Evolutionary conservation across 1,139 yeast genomes (phyloP).

Genomic region (Candida sanyaensis): DNA sequence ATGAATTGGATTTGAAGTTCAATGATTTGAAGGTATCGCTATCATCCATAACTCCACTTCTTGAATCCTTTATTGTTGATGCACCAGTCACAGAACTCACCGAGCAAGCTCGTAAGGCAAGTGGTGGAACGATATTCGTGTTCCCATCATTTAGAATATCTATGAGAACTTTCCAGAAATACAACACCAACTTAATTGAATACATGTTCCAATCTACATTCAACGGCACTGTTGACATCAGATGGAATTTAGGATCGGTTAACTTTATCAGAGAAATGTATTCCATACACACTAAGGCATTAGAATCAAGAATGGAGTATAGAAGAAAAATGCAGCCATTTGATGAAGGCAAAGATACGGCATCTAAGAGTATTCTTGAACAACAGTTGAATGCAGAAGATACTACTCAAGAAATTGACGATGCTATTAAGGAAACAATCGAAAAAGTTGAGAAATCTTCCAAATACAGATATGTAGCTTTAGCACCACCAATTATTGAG

Average conservation of each 20-base stretch:
- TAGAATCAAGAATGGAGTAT: constrained; percentile 38
- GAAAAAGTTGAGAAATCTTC: constrained; percentile 64
- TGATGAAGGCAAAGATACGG: constrained; percentile 11
- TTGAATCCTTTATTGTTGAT: constrained; percentile 43
- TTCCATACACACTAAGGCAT: constrained; percentile 57
- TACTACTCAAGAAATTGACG: constrained; percentile 39
- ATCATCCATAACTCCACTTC: constrained; percentile 50
- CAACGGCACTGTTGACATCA: constrained; percentile 86
- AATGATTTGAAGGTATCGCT: constrained; percentile 67
- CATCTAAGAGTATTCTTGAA: constrained; percentile 14
- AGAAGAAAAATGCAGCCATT: constrained; percentile 18
- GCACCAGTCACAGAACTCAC: constrained; percentile 59
- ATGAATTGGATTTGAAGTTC: constrained; percentile 53
- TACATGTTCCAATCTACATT: constrained; percentile 70
- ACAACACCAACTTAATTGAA: constrained; percentile 53
- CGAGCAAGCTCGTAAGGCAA: constrained; percentile 55
- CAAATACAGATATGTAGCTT: constrained; percentile 61
- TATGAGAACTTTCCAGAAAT: constrained; percentile 73
- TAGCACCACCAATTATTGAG: constrained; percentile 78
- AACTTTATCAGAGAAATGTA: constrained; percentile 89
- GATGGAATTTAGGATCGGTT: constrained; percentile 94
- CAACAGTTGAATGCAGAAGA: constrained; percentile 26
- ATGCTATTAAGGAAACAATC: constrained; percentile 57
- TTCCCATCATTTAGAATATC: constrained; percentile 75
- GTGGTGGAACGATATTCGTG: constrained; percentile 78